Percentiles rank a stretch among this genome's conserved stretches.
Evolutionary conservation across 2,329 filamentous ascomycete genomes (phyloP).

Genomic region (Paraphoma chrysanthemicola): DNA sequence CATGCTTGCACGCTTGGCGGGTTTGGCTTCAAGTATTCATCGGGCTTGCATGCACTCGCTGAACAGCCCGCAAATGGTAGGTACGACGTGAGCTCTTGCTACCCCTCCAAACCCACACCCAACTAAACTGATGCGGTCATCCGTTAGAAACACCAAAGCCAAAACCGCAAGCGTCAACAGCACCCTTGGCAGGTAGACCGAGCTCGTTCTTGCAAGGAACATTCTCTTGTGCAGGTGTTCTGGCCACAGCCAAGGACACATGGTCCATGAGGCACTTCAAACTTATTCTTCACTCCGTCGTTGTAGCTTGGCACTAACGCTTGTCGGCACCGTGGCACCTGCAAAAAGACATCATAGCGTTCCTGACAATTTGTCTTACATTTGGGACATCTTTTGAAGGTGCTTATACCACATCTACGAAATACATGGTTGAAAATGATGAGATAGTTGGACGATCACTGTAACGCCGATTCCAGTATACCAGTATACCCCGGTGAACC

Average conservation of each 20-base stretch:
- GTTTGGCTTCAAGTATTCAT: neutral
- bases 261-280: too few relatives aligned
- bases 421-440: neutral
- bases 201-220: neutral
- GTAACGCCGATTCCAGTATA: neutral
- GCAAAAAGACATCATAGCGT: neutral
- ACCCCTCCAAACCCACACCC: neutral
- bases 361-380: neutral
- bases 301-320: neutral
- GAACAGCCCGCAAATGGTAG: neutral
- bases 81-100: neutral
- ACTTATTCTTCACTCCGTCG: too few relatives aligned
- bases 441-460: neutral
- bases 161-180: neutral
- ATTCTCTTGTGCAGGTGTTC: neutral
- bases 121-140: neutral
- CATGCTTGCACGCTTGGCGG: slow-evolving; percentile 18
- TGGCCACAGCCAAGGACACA: slow-evolving; percentile 8
- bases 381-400: neutral
- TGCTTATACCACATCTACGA: neutral
- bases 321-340: slow-evolving; percentile 1
- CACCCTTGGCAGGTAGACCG: slow-evolving; percentile 6
- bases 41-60: neutral
- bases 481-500: too few relatives aligned
- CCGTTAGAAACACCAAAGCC: neutral